These are phyloP conservation scores for Vaccinium corymbosum DNA, from an alignment of 148 eudicot species.

Conservation along the genomic window DNA sequence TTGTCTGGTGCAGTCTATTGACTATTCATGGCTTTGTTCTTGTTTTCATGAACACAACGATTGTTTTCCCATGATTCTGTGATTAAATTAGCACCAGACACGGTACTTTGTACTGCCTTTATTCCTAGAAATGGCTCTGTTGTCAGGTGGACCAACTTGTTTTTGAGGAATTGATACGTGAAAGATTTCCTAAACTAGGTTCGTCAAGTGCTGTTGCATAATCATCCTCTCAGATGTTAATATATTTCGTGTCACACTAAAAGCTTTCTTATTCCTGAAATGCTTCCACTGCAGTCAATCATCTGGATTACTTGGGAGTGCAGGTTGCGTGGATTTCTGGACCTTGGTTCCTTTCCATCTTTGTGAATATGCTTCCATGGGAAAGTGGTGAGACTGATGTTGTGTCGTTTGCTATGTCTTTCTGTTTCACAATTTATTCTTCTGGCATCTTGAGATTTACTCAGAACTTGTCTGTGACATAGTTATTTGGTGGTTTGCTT, in stretches of 20 bases:
- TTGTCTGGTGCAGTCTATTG: not conserved
- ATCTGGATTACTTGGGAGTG: slow-evolving; percentile 91
- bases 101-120: slow-evolving; percentile 9
- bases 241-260: not conserved
- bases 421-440: slow-evolving; percentile 1
- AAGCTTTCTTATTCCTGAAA: slow-evolving; percentile 20
- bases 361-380: slow-evolving; percentile 92
- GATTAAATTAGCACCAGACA: not conserved
- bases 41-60: not conserved
- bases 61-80: not conserved
- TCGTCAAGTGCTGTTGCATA: slow-evolving; percentile 25
- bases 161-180: slow-evolving; percentile 87
- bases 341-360: slow-evolving; percentile 94
- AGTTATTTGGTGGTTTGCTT: slow-evolving; percentile 6
- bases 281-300: slow-evolving; percentile 67
- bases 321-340: slow-evolving; percentile 89
- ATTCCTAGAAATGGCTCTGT: slow-evolving; percentile 6
- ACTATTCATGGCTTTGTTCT: not conserved
- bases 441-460: slow-evolving; percentile 1
- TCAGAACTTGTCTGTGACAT: not conserved
- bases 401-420: not conserved
- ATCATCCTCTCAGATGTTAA: slow-evolving; percentile 4
- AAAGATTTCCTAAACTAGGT: slow-evolving; percentile 86
- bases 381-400: slow-evolving; percentile 71
- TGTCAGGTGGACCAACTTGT: slow-evolving; percentile 90